A percentile compares a stretch with the other conserved stretches of the same genome.
These are phyloP conservation scores for Neurospora hispaniola DNA, from an alignment of 495 filamentous ascomycete species.

Conservation along the genomic window DNA sequence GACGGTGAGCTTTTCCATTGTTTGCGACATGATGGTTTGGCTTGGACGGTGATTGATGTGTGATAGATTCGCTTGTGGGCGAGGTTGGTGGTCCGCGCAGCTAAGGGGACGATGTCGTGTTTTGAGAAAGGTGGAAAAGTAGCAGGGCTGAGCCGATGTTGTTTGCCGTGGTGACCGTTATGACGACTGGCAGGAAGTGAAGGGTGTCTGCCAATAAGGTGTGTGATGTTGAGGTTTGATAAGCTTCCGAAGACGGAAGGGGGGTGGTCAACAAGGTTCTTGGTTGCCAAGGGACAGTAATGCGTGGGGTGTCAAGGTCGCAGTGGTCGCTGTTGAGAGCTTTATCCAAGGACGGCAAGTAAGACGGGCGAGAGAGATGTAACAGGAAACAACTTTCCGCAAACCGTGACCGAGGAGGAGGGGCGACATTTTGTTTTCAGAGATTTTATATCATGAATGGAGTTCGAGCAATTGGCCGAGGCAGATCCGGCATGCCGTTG, in stretches of 20 bases:
- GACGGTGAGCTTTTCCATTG: not conserved
- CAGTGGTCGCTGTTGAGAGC: not conserved
- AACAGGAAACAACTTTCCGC: not conserved
- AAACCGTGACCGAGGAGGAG: not conserved
- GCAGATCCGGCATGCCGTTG: not conserved
- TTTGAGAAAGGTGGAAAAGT: not conserved
- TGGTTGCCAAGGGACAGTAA: not conserved
- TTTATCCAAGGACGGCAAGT: not conserved
- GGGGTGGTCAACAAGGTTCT: not conserved
- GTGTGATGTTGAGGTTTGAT: not conserved
- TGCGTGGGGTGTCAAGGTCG: not conserved
- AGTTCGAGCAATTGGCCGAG: not conserved
- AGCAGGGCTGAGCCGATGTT: not conserved
- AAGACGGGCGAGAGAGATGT: not conserved
- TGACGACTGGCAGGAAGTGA: not conserved
- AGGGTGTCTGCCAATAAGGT: not conserved
- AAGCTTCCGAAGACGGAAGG: not conserved
- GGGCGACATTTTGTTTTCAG: not conserved
- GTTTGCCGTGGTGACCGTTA: not conserved
- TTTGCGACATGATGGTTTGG: not conserved
- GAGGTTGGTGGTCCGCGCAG: not conserved
- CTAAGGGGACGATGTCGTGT: not conserved
- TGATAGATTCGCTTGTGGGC: not conserved
- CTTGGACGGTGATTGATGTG: not conserved
- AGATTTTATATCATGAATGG: not conserved